phyloP scores from a whole-genome alignment of 805 yeast species.

The Ogataea pini region DNA sequence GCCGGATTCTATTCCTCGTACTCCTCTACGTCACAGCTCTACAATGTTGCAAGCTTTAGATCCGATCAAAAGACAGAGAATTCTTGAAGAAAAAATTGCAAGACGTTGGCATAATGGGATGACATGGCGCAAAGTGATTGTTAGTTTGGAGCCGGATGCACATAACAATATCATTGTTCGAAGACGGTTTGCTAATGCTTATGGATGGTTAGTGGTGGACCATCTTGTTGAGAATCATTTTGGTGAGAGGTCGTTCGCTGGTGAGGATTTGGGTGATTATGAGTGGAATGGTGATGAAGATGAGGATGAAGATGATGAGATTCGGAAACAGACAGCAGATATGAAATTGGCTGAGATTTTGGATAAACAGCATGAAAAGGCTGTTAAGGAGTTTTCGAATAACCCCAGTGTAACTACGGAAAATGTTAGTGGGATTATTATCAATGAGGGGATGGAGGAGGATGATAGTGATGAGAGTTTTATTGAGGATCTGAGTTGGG shows the following conservation, averaged over 20 bases:
- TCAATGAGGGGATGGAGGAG: conserved; percentile 5
- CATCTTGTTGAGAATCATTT: conserved; percentile 77
- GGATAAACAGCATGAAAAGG: conserved; percentile 38
- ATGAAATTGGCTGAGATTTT: conserved; percentile 25
- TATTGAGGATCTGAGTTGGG: conserved; percentile 47
- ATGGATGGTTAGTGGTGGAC: conserved; percentile 92
- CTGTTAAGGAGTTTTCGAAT: conserved; percentile 38
- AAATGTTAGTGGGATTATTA: conserved; percentile 16
- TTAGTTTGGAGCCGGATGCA: conserved; percentile 85
- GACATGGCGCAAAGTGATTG: conserved; percentile 91
- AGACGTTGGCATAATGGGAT: conserved; percentile 81
- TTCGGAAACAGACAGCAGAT: conserved; percentile 16
- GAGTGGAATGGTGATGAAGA: conserved; percentile 16
- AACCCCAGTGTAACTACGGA: conserved; percentile 24
- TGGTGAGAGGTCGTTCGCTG: conserved; percentile 24
- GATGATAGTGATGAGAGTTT: background rate
- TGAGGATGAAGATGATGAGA: conserved; percentile 12
- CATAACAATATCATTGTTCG: conserved; percentile 92
- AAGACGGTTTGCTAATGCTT: conserved; percentile 86
- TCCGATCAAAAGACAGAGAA: conserved; percentile 44
- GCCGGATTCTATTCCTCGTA: conserved; percentile 49
- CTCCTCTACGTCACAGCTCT: conserved; percentile 31
- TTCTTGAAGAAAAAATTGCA: conserved; percentile 78
- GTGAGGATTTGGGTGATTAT: conserved; percentile 27
- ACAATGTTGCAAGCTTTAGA: conserved; percentile 28